Base-by-base conservation (phyloP, 495 filamentous ascomycete genomes). In the Neurospora cerealis region DNA sequence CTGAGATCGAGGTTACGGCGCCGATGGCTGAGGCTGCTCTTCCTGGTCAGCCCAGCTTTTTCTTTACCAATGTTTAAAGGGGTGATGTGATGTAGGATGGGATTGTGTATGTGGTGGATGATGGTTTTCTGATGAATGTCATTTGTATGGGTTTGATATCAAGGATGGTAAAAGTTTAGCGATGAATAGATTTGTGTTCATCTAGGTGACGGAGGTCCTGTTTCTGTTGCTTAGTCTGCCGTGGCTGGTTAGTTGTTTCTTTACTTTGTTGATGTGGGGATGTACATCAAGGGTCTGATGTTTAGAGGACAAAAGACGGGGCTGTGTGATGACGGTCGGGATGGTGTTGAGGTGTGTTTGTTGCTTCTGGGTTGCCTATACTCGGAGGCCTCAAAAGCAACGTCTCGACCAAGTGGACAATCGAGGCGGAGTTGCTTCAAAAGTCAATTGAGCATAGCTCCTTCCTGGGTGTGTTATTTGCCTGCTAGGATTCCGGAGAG, bases 11-110 rank as follows among this genome's bases (percentile, higher is more conserved):
- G 76, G 81, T 85, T 75, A 87, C 84, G 74, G 84, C 83, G 11
- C 85, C 87, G 3, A 77, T 80, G 13, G 93, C 92, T 37, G 93
- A 90, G 76, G 84, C 83, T 74, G 92, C 93, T 11, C 87, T 92
- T 62, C 94, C 94, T n/a, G 94, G 94, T 0, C 85, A 87, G 73
- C 94, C 94, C 69, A 91, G 85, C 28, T 96, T 94, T 81, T 80
- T 85, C 70, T 96, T 96, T 83, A 88, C 88, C 81, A 96, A 96
- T 82, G 86, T 95, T 69, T 81, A 62, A 19, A 34, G 6, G 3
- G 1, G 3, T 62, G 24, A 62, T 62, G 5, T 19, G 54, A 34
- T 34, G 48, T 8, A 8, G 13, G 48, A 62, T 8, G 24, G 48
- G 48, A 62, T 10, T 32, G 17, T 46, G 0, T 46, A 46, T 17